Conservation (phyloP, 768 basidiomycete genomes). For the Paxillus rubicundulus region DNA sequence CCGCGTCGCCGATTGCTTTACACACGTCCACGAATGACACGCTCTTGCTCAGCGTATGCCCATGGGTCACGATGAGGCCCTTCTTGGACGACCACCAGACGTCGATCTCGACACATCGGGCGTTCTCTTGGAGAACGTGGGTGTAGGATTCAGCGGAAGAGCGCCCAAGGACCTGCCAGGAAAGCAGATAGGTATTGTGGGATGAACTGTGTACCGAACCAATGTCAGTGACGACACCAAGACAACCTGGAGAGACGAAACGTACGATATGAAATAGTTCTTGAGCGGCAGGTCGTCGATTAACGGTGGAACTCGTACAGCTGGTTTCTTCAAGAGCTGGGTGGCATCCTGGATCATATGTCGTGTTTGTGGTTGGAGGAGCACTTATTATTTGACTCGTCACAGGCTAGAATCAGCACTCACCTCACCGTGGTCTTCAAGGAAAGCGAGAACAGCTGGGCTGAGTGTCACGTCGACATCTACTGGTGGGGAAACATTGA, state of each 20-base stretch:
- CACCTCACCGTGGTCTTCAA: slow-evolving; percentile 34
- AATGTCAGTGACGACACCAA: neutral
- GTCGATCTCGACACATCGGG: slow-evolving; percentile 66
- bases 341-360: slow-evolving; percentile 24
- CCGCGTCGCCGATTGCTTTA: slow-evolving; percentile 28
- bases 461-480: slow-evolving; percentile 31
- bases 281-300: slow-evolving; percentile 49
- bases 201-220: slow-evolving; percentile 43
- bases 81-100: slow-evolving; percentile 57
- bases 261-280: slow-evolving; percentile 53
- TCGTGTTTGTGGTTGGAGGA: neutral
- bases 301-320: slow-evolving; percentile 30
- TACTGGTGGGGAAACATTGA: slow-evolving; percentile 20
- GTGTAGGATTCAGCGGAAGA: slow-evolving; percentile 54
- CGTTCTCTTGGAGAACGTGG: slow-evolving; percentile 49
- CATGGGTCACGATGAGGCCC: slow-evolving; percentile 59
- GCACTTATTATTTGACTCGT: neutral
- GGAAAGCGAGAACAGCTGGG: slow-evolving; percentile 35
- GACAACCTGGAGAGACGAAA: neutral
- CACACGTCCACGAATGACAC: slow-evolving; percentile 54
- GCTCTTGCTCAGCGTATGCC: slow-evolving; percentile 53
- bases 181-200: slow-evolving; percentile 65
- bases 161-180: slow-evolving; percentile 54
- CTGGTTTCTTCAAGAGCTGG: slow-evolving; percentile 36
- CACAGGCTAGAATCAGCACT: neutral